Evolutionary conservation across 768 basidiomycete genomes (phyloP).

Genomic region (Saitozyma podzolica): DNA sequence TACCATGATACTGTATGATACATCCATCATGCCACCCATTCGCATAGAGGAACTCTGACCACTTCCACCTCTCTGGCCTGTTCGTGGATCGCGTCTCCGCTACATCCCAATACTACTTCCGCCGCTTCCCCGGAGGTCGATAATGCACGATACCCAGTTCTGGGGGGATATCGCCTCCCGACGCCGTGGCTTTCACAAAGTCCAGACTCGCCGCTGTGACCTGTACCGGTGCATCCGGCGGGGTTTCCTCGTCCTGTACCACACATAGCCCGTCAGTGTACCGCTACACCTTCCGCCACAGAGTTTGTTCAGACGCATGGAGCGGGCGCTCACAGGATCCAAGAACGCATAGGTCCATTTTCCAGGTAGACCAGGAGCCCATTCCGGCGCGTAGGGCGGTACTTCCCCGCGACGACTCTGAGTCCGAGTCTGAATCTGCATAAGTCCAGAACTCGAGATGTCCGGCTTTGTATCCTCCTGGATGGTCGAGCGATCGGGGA

Average conservation of each 20-base stretch:
- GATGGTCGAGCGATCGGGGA: neutral
- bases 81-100: too few relatives aligned
- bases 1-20: neutral
- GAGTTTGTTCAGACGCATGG: too few relatives aligned
- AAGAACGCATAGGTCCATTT: constrained; percentile 25
- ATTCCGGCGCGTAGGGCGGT: constrained; percentile 23
- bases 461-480: constrained; percentile 21
- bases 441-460: neutral
- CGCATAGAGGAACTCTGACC: neutral
- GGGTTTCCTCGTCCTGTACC: neutral
- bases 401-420: constrained; percentile 5
- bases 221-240: constrained; percentile 6
- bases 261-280: neutral
- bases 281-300: too few relatives aligned
- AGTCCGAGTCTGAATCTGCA: neutral
- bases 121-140: neutral
- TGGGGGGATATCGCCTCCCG: constrained; percentile 36
- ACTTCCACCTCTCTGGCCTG: too few relatives aligned
- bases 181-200: constrained; percentile 42
- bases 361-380: constrained; percentile 29
- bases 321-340: constrained; percentile 4
- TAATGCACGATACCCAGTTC: constrained; percentile 47
- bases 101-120: neutral
- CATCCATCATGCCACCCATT: constrained; percentile 7
- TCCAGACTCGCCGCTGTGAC: constrained; percentile 35